These are phyloP conservation scores for Vinca major DNA, from an alignment of 305 asterid species.

Conservation along the genomic window DNA sequence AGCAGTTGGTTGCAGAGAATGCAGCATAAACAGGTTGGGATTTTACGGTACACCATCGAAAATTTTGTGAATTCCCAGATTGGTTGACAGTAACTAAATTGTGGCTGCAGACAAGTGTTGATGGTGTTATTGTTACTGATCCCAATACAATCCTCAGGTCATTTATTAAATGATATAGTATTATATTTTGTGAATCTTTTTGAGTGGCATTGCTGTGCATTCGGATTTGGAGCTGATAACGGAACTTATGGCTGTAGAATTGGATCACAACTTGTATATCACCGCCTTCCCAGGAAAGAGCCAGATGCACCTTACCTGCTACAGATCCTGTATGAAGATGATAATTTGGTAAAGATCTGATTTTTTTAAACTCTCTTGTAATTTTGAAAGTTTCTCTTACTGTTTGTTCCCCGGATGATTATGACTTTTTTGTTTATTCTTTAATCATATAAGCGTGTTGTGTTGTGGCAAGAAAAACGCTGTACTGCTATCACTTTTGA, in stretches of 20 bases:
- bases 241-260: constrained; percentile 30
- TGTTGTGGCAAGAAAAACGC: background rate
- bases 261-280: constrained; percentile 56
- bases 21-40: constrained; percentile 37
- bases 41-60: constrained; percentile 1
- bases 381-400: background rate
- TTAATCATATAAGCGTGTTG: background rate
- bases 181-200: background rate
- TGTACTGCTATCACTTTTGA: background rate
- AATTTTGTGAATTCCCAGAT: background rate
- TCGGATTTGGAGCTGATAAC: constrained; percentile 3
- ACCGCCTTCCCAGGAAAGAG: constrained; percentile 87
- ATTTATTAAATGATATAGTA: background rate
- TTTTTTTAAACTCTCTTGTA: background rate
- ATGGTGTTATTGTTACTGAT: constrained; percentile 46
- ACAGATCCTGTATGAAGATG: constrained; percentile 59
- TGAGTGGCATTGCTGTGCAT: background rate
- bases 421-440: background rate
- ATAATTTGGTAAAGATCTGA: constrained; percentile 45
- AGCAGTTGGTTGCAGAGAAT: constrained; percentile 98
- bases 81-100: background rate
- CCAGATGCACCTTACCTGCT: constrained; percentile 74
- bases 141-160: constrained; percentile 58
- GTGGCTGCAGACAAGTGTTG: constrained; percentile 50
- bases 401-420: background rate